Evolutionary conservation across 2,329 filamentous ascomycete genomes (phyloP), one percentile per base, ranked within the genome.

Genomic region (Sarocladium oryzae): DNA sequence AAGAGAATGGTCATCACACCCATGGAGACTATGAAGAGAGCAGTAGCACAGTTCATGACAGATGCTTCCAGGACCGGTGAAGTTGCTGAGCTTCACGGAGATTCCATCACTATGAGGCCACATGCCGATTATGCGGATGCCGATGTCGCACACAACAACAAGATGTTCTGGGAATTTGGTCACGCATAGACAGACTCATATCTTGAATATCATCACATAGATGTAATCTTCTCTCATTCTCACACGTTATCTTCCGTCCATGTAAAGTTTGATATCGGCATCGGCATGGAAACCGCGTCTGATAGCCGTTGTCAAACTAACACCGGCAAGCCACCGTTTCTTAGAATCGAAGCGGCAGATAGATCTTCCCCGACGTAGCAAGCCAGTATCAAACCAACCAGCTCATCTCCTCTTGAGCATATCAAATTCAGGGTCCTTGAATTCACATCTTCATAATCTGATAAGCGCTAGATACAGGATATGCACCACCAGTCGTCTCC

Each of bases 1-100:
- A 43, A 43, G 40, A 43, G 26, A n/a, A 43, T 43, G 40, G 40
- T 43, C 40, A 28, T 43, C 21, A 43, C 40, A 8, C 40, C 40
- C 40, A 43, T 43, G 40, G 24, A 20, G 21, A 43, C 40, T 10
- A 43, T 43, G 40, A 43, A 20, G n/a, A 43, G 40, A 28, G 40
- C 40, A 3, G 40, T 43, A 23, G n/a, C 40, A 9, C 21, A 43
- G 10, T 43, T 43, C 13, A 28, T 43, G 21, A 43, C 40, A 9
- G 40, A 43, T 20, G 10, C 40, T n/a, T 43, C 40, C 10, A 26
- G 40, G 21, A 43, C 40, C 3, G 40, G 40, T 4, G 21, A 43
- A n/a, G 8, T 43, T 20, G 40, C 40, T 26, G 40, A 43, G n/a
- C n/a, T 43, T 8, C 40, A 43, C 26, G 40, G 40, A 43, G 40